phyloP scores from a whole-genome alignment of 2,329 filamentous ascomycete genomes.

The Ophiosphaerella korrae region DNA sequence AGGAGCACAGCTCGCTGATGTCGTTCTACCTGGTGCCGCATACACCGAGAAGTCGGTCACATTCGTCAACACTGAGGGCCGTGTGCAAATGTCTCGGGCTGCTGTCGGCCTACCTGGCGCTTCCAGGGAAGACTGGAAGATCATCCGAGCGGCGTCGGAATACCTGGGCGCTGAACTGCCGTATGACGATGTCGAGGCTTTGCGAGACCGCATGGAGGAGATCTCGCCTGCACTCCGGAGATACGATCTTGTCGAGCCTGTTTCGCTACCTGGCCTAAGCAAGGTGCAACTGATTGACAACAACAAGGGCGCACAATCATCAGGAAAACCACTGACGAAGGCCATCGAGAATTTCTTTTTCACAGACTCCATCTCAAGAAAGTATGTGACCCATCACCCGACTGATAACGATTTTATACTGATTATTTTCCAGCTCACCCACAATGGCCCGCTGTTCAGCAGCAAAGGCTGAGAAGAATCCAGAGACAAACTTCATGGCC shows the following conservation, averaged over 20 bases:
- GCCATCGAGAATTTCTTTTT: conserved; percentile 97
- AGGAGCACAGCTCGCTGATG: conserved; percentile 89
- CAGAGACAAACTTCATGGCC: conserved; percentile 58
- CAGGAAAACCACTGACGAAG: conserved; percentile 76
- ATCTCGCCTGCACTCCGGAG: conserved; percentile 87
- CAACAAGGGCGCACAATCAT: conserved; percentile 84
- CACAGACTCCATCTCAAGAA: conserved; percentile 95
- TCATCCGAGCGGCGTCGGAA: conserved; percentile 89
- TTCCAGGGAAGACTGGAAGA: conserved; percentile 97
- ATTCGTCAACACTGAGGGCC: conserved; percentile 97
- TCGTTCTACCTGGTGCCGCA: conserved; percentile 89
- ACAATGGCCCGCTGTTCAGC: conserved; percentile 98
- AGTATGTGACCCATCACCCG: conserved; percentile 60
- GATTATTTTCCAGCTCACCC: conserved; percentile 70
- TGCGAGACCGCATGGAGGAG: conserved; percentile 93
- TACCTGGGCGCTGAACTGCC: conserved; percentile 86
- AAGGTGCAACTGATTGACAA: conserved; percentile 95
- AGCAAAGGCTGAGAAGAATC: conserved; percentile 71
- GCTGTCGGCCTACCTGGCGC: conserved; percentile 89
- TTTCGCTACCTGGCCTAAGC: conserved; percentile 73
- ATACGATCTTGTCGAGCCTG: conserved; percentile 90
- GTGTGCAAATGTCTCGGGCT: conserved; percentile 89
- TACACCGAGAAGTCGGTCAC: conserved; percentile 98
- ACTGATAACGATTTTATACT: conserved; percentile 2
- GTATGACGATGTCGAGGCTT: conserved; percentile 88